Evolutionary conservation across 257 asterid genomes (phyloP).

Genomic region (Paulownia fortunei): DNA sequence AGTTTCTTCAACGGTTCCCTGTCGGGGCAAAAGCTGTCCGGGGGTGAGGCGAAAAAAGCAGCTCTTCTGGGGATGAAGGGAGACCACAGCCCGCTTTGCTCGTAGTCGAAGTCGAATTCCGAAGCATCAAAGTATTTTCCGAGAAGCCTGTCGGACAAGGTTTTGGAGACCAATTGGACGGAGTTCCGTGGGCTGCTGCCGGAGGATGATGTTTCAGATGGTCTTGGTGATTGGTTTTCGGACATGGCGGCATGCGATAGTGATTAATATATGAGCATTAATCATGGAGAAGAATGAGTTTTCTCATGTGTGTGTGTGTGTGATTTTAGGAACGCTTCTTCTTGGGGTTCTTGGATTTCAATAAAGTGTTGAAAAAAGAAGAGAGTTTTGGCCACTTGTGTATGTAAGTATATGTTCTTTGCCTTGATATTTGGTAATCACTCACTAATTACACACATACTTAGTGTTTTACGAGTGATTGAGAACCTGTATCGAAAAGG

Average conservation of each 20-base stretch:
- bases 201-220: neutral
- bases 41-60: constrained; percentile 23
- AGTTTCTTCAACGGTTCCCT: neutral
- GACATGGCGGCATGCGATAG: neutral
- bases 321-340: neutral
- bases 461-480: too few relatives aligned
- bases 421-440: neutral
- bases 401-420: neutral
- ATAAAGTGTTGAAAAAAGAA: neutral
- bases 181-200: neutral
- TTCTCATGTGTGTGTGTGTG: neutral
- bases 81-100: constrained; percentile 53
- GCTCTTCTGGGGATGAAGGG: constrained; percentile 42
- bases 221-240: neutral
- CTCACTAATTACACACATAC: neutral
- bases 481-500: too few relatives aligned
- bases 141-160: constrained; percentile 49
- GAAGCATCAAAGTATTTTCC: constrained; percentile 53
- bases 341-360: neutral
- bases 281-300: neutral
- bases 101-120: constrained; percentile 50
- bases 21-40: neutral
- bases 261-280: neutral
- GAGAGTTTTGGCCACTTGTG: neutral
- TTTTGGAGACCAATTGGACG: constrained; percentile 45